Percentiles rank a stretch among this genome's conserved stretches.
phyloP scores from a whole-genome alignment of 257 asterid genomes.

The Cinchona pubescens region DNA sequence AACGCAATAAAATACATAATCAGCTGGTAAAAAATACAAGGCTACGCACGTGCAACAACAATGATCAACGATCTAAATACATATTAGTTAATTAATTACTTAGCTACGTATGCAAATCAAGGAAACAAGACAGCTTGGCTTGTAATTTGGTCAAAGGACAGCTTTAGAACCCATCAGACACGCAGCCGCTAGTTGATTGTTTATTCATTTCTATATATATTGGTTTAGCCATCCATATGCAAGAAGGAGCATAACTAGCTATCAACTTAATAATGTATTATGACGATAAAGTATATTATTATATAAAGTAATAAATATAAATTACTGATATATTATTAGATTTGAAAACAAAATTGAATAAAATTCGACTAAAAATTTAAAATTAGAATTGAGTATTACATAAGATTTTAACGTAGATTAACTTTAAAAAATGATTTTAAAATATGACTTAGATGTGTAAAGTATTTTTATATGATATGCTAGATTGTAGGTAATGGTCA shows the following conservation, averaged over 20 bases:
- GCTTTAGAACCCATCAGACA: conserved; percentile 7
- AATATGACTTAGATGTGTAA: no score
- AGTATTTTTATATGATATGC: neutral
- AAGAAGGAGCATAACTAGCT: neutral
- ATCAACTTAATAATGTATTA: no score
- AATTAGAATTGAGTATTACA: no score
- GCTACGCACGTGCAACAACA: conserved; percentile 13
- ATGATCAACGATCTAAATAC: neutral
- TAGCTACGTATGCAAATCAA: neutral
- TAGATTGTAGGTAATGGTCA: neutral
- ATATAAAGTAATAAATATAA: no score
- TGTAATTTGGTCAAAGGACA: conserved; percentile 17
- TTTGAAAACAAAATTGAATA: neutral
- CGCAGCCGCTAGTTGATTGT: neutral
- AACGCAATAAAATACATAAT: neutral
- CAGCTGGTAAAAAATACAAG: neutral
- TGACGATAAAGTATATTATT: no score
- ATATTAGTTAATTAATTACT: neutral
- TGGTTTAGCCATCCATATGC: neutral
- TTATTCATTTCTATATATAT: neutral
- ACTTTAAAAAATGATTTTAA: no score
- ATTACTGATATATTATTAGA: neutral
- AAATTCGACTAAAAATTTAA: no score
- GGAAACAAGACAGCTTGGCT: conserved; percentile 21
- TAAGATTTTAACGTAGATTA: no score